phyloP scores from a whole-genome alignment of 805 yeast species.

The Priceomyces castillae region DNA sequence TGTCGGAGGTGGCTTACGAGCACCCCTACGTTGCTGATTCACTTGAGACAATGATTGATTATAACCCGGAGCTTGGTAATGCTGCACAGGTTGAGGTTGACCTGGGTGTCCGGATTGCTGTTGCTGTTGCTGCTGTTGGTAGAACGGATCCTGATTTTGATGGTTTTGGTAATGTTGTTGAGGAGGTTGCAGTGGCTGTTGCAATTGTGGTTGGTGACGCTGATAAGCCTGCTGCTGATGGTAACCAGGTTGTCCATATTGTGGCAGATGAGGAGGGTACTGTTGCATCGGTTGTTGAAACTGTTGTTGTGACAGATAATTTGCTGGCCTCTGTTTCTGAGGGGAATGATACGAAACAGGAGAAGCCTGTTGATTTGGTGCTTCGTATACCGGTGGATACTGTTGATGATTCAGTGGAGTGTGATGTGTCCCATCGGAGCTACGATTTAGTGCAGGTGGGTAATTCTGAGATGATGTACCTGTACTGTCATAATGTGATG shows the following conservation, averaged over 20 bases:
- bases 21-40: constrained; percentile 12
- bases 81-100: constrained; percentile 5
- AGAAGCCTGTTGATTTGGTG: background rate
- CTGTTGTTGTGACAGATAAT: constrained; percentile 10
- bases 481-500: background rate
- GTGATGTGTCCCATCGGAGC: background rate
- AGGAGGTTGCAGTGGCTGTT: constrained; percentile 11
- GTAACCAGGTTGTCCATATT: background rate
- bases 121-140: background rate
- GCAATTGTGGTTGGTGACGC: constrained; percentile 15
- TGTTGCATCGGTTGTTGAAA: constrained; percentile 5
- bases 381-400: background rate
- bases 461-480: background rate
- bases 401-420: background rate
- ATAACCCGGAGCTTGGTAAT: constrained; percentile 6
- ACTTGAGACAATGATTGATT: constrained; percentile 3
- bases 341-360: background rate
- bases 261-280: background rate
- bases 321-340: background rate
- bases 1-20: constrained; percentile 18
- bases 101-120: constrained; percentile 16
- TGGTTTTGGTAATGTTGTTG: constrained; percentile 3
- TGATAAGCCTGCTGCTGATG: constrained; percentile 6
- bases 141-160: constrained; percentile 5
- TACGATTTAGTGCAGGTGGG: background rate